These are phyloP conservation scores for Zoysia pacifica DNA, from an alignment of 176 grass and related monocot species.

Conservation along the genomic window DNA sequence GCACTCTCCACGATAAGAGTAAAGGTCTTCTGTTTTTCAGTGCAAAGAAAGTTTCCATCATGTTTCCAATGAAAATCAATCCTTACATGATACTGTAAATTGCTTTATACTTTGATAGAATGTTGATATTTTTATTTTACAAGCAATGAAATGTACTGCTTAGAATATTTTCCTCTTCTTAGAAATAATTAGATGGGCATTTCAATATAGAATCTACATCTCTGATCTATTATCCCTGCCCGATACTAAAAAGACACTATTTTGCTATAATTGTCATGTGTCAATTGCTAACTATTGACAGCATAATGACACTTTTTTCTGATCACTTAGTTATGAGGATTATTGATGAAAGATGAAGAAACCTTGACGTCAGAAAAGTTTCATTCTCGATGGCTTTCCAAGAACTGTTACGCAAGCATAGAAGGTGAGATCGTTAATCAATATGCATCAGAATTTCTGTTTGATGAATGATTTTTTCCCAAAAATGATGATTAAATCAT, in stretches of 20 bases:
- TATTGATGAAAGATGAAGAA: conserved; percentile 98
- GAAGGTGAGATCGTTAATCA: conserved; percentile 53
- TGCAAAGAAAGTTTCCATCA: background rate
- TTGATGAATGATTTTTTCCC: background rate
- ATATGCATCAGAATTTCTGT: background rate
- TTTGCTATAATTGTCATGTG: background rate
- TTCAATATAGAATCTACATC: background rate
- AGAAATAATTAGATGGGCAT: background rate
- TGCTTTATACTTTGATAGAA: background rate
- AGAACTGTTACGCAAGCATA: conserved; percentile 88
- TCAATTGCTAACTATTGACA: no score
- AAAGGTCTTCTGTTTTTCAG: background rate
- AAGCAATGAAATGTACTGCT: background rate
- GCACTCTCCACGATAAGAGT: conserved; percentile 75
- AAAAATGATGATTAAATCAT: background rate
- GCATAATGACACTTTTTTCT: conserved; percentile 26
- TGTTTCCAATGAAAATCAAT: background rate
- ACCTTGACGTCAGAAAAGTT: conserved; percentile 92
- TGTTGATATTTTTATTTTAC: background rate
- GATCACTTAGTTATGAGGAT: conserved; percentile 92
- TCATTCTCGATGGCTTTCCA: conserved; percentile 97
- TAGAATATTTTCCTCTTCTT: background rate
- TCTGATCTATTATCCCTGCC: background rate
- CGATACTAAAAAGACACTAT: background rate
- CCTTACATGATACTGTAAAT: background rate